Evolutionary conservation across 345 rosid species (phyloP), one percentile per base, ranked within the genome.

Genomic region (Tarenaya hassleriana): DNA sequence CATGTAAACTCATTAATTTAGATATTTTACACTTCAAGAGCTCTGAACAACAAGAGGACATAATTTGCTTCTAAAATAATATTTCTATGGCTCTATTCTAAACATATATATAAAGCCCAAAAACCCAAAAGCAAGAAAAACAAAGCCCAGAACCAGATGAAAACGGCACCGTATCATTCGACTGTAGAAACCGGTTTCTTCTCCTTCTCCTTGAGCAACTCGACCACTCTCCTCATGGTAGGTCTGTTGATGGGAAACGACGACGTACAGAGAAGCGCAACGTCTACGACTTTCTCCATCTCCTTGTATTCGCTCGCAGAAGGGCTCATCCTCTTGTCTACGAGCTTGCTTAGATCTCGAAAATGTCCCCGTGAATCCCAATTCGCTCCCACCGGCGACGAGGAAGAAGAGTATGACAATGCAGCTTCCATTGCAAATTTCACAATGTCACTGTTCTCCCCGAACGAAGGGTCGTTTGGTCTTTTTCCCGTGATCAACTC

Each of bases 401-500:
- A 10, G 5, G 29, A 24, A 24, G 29, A 24, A 37, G 41, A 13
- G 34, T 52, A 58, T 6, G 77, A 50, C 20, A 73, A 16, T 19
- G 65, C 55, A 13, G 33, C 46, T 57, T 76, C 85, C 3, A 60
- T 69, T 13, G 77, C 74, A 78, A 73, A 88, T 60, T 76, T 66
- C 44, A 81, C 85, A 3, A 83, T 46, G 42, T 83, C 69, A 38
- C 66, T 77, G 32, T 68, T 62, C 48, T 81, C 89, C 0, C 86
- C 85, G 10, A 81, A 81, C 1, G 47, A 73, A 1, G 72, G 39
- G 42, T 83, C 84, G 0, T 77, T 77, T 0, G 94, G 96, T 67
- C 81, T 73, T 65, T 76, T 83, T 0, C 96, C 83, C 0, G 77
- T 83, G 1, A 87, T 64, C 52, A 87, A 3, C 41, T 87, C 96